Evolutionary conservation across 306 rosid genomes (phyloP), one percentile per base, ranked within the genome.

Genomic region (Fragaria iinumae): DNA sequence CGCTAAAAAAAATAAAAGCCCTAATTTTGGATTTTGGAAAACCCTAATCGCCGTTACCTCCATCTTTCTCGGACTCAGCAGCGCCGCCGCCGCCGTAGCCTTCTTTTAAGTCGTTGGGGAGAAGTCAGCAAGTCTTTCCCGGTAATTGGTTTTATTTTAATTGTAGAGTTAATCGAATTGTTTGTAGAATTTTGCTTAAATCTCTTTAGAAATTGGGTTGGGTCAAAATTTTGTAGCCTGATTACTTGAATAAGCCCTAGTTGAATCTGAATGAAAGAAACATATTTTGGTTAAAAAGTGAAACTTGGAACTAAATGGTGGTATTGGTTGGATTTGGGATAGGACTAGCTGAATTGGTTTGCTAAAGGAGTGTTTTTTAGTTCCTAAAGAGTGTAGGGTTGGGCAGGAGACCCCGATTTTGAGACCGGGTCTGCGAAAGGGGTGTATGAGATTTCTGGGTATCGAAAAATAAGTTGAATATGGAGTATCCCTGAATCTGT

Each of bases 251-350:
- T 53, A 25, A 20, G n/a, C 11, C 60, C 11, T 55, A 9, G 13
- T 55, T 27, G 38, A 27, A 60, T 60, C 29, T 60, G 39, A 60
- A 60, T 27, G 18, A 10, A 60, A 12, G 66, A 12, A 12, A 12
- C 38, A 6, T 27, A 60, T 0, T 29, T 60, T 27, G 9, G 67
- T 4, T 60, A 9, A 36, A 25, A 59, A 59, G 1, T 25, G 66
- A 18, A 60, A 60, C 4, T 60, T 60, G 4, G 66, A 27, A 27
- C 9, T 60, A 12, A 55, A n/a, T 55, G 62, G 62, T 55, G 27
- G 29, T 55, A 55, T 55, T 55, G 62, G 62, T 55, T 55, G 62
- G 62, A 17, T 55, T 55, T n/a, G 62, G 25, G 62, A 55, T n/a
- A n/a, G 0, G 39, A 2, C 18, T 25, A 60, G 38, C 39, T 60